Conservation (phyloP, 257 asterid genomes). For the Capsicum baccatum region DNA sequence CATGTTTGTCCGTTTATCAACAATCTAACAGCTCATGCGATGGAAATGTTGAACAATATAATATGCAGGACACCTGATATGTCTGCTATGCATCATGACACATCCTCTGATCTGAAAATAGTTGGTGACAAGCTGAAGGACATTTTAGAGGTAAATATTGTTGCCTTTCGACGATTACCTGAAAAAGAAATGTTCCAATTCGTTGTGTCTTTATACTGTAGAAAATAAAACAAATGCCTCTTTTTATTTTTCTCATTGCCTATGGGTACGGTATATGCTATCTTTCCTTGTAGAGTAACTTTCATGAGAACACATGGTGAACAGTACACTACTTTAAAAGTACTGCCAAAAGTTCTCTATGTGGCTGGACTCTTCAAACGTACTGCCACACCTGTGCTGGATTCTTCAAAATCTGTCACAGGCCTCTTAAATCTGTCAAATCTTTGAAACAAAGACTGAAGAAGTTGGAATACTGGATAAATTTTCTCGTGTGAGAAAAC, state of each 20-base stretch:
- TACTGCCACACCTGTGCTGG: too few species aligned
- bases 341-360: too few species aligned
- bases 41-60: conserved; percentile 22
- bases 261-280: neutral
- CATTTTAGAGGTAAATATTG: conserved; percentile 60
- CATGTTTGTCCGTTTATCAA: neutral
- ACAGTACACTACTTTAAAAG: too few species aligned
- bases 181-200: neutral
- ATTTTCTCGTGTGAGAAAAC: neutral
- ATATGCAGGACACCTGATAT: conserved; percentile 82
- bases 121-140: conserved; percentile 69
- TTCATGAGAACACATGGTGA: neutral
- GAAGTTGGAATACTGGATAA: neutral
- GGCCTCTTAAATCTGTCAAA: neutral
- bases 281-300: conserved; percentile 3
- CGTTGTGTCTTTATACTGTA: neutral
- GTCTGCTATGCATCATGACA: conserved; percentile 95
- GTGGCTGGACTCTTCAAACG: too few species aligned
- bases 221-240: neutral
- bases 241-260: neutral
- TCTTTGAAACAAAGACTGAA: neutral
- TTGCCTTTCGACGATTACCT: neutral
- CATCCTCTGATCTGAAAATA: conserved; percentile 68
- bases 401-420: too few species aligned
- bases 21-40: neutral